These are phyloP conservation scores for Colletotrichum spinosum DNA, from an alignment of 2,329 filamentous ascomycete genomes.

Conservation along the genomic window DNA sequence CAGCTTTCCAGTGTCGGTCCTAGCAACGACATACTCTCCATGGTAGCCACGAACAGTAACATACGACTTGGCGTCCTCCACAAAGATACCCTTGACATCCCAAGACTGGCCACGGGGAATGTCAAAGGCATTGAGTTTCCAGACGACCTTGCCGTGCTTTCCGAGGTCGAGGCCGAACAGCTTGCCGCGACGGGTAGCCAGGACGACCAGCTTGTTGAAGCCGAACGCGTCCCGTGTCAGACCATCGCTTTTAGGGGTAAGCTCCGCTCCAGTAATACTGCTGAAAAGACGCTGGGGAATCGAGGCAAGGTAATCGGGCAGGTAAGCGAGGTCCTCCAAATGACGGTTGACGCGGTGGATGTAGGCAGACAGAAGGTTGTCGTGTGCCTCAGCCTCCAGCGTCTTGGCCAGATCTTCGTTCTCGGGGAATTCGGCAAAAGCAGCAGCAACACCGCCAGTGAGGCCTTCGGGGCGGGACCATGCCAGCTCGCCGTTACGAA, in stretches of 20 bases:
- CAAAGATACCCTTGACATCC: constrained; percentile 75
- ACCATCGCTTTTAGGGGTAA: constrained; percentile 54
- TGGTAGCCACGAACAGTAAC: constrained; percentile 70
- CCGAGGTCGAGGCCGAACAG: constrained; percentile 84
- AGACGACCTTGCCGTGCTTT: constrained; percentile 78
- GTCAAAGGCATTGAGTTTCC: constrained; percentile 76
- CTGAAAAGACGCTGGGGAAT: constrained; percentile 77
- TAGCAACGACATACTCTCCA: constrained; percentile 71
- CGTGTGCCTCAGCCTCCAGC: constrained; percentile 87
- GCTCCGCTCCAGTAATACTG: constrained; percentile 70
- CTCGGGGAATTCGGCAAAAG: constrained; percentile 82
- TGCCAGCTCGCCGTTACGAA: constrained; percentile 82
- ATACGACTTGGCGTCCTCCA: constrained; percentile 66
- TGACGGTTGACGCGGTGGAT: constrained; percentile 88
- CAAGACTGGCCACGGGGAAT: constrained; percentile 68
- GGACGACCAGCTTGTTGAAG: constrained; percentile 85
- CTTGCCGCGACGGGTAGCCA: constrained; percentile 83
- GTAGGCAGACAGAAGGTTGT: constrained; percentile 84
- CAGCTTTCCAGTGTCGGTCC: constrained; percentile 63
- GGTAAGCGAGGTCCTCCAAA: constrained; percentile 77
- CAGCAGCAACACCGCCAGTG: constrained; percentile 81
- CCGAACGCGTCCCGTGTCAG: constrained; percentile 83
- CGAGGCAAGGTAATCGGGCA: constrained; percentile 78
- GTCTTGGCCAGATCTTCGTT: constrained; percentile 81
- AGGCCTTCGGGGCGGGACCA: constrained; percentile 89